phyloP scores from a whole-genome alignment of 192 early-diverging fungal genomes.

The Coemansia sp. region DNA sequence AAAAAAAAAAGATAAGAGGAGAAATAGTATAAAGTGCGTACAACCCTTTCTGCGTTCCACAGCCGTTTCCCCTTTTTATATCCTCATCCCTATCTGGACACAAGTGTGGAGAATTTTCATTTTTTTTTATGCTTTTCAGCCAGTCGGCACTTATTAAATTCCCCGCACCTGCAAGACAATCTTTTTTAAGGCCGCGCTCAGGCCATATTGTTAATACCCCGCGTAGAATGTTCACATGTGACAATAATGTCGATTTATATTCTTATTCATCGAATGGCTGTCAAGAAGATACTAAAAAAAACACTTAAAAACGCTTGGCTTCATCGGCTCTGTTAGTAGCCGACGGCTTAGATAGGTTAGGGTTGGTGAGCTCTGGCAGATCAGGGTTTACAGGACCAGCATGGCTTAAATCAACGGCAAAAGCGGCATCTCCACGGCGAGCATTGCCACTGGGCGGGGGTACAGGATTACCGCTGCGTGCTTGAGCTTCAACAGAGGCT shows the following conservation, averaged over 20 bases:
- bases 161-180: slow-evolving; percentile 7
- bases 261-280: background rate
- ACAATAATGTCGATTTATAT: background rate
- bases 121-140: background rate
- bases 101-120: slow-evolving; percentile 6
- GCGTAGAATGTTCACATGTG: background rate
- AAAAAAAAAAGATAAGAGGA: background rate
- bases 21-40: background rate
- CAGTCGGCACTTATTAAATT: slow-evolving; percentile 9
- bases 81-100: background rate
- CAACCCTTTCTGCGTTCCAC: background rate
- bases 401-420: no score
- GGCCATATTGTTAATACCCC: background rate
- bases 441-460: background rate
- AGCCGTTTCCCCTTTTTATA: background rate
- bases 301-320: background rate
- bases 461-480: no score
- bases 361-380: background rate
- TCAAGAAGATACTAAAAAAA: background rate
- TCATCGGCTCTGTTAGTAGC: background rate
- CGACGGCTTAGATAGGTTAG: background rate
- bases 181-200: slow-evolving; percentile 7
- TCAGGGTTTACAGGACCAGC: background rate
- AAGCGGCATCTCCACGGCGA: background rate
- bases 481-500: no score